Evolutionary conservation across 495 filamentous ascomycete genomes (phyloP).

Genomic region (Neurospora sp.): DNA sequence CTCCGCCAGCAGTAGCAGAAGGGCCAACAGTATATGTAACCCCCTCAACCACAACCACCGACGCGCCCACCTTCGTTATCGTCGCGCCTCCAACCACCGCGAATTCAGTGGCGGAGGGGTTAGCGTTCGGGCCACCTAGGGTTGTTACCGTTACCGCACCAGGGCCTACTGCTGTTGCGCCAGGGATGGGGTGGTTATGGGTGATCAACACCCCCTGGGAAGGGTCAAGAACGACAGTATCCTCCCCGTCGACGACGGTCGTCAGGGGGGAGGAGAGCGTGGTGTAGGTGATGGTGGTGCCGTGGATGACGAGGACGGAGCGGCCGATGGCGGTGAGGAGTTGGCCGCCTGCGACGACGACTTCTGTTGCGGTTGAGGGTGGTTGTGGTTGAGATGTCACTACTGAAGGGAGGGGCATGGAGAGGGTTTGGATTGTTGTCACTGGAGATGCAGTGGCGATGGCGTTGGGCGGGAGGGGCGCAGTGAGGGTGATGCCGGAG

Average conservation of each 20-base stretch:
- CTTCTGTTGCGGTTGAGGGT: slow-evolving; percentile 7
- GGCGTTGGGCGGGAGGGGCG: background rate
- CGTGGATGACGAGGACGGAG: slow-evolving; percentile 32
- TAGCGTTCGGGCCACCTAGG: slow-evolving; percentile 26
- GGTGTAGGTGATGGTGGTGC: slow-evolving; percentile 33
- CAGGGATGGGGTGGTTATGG: background rate
- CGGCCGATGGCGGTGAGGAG: slow-evolving; percentile 36
- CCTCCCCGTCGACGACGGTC: slow-evolving; percentile 23
- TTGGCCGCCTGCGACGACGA: slow-evolving; percentile 32
- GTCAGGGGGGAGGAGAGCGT: slow-evolving; percentile 13
- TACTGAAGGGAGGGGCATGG: background rate
- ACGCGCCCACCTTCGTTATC: slow-evolving; percentile 37
- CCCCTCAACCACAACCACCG: slow-evolving; percentile 38
- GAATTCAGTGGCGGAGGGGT: slow-evolving; percentile 25
- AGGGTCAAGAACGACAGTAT: slow-evolving; percentile 37
- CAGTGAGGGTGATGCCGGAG: background rate
- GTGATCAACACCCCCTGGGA: slow-evolving; percentile 26
- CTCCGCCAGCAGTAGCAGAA: background rate
- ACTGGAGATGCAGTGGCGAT: background rate
- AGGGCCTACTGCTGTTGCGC: background rate
- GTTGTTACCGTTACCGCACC: slow-evolving; percentile 13
- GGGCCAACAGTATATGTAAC: slow-evolving; percentile 34
- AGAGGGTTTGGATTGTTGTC: background rate
- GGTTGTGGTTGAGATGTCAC: background rate
- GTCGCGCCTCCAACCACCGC: slow-evolving; percentile 37